These are phyloP conservation scores for Paramecium biaurelia DNA, from an alignment of 73 alveolate species.

Conservation along the genomic window DNA sequence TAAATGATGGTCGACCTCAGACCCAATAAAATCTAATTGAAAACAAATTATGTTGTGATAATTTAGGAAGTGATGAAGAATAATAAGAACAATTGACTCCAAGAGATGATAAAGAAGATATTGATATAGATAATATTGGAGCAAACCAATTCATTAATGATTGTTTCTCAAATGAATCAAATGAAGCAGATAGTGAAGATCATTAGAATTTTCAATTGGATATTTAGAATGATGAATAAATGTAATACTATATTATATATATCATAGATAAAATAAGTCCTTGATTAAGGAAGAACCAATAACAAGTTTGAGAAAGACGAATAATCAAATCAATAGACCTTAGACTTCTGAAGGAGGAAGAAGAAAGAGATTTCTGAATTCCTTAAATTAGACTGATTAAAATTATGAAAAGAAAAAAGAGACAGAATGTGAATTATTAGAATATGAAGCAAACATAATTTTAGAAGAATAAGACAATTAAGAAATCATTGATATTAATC, in stretches of 20 bases:
- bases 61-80: not conserved
- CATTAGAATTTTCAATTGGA: not conserved
- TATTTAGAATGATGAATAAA: not conserved
- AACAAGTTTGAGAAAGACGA: not conserved
- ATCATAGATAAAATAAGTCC: not conserved
- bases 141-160: not conserved
- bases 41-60: not conserved
- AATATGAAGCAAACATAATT: not conserved
- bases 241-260: not conserved
- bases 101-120: not conserved
- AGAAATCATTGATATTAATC: not conserved
- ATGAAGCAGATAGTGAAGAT: conserved; percentile 32
- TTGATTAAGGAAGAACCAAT: not conserved
- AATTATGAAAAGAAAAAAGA: not conserved
- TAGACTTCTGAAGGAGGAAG: conserved; percentile 11
- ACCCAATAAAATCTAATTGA: not conserved
- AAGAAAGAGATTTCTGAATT: not conserved
- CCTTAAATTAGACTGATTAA: not conserved
- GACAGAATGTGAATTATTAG: not conserved
- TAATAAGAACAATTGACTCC: not conserved
- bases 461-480: conserved; percentile 1
- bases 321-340: not conserved
- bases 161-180: conserved; percentile 9
- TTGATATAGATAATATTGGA: not conserved
- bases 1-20: not conserved